Evolutionary conservation across 1,139 yeast species (phyloP), one percentile per base, ranked within the genome.

Genomic region (Scheffersomyces quercinus): DNA sequence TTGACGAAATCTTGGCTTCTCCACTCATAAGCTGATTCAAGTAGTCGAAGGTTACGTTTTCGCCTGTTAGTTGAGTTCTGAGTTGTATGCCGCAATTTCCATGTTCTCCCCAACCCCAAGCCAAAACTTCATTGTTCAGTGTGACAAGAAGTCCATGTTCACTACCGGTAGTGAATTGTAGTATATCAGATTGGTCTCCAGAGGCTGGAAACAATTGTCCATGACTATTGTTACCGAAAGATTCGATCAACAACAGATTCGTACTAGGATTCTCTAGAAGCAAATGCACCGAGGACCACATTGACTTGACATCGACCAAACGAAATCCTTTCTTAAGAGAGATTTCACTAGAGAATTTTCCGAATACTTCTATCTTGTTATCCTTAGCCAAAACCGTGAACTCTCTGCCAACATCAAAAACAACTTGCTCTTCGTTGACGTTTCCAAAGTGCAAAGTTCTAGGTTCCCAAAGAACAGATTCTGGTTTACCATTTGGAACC

Each of bases 31-130:
- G 39, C 14, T 40, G 43, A 46, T 75, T 79, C 30, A 76, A 50
- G 37, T 65, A 59, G 45, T 63, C 62, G 46, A 73, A 78, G 0
- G 73, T 66, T 3, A 70, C 76, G 4, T 59, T 58, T 5, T 55
- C 62, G 1, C 49, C 54, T 29, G 33, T 49, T 13, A 43, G 51
- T 20, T 20, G 26, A 20, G 26, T 20, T 12, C 56, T 37, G 3
- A 38, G 35, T 30, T 54, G 63, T 1, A 48, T 50, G 0, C 98
- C 98, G 65, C 98, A 91, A 59, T 93, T 93, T 0, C 99, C 98
- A 60, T 93, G 99, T 59, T 93, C 99, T 24, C 97, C 97, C 99
- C 99, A 93, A 0, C 99, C 99, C 98, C 98, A 93, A 3, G 91
- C 78, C 43, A 59, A 69, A 0, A 88, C 82, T 5, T 52, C 47